Conservation (phyloP, 2,329 filamentous ascomycete species). For the Paraphoma chrysanthemicola region DNA sequence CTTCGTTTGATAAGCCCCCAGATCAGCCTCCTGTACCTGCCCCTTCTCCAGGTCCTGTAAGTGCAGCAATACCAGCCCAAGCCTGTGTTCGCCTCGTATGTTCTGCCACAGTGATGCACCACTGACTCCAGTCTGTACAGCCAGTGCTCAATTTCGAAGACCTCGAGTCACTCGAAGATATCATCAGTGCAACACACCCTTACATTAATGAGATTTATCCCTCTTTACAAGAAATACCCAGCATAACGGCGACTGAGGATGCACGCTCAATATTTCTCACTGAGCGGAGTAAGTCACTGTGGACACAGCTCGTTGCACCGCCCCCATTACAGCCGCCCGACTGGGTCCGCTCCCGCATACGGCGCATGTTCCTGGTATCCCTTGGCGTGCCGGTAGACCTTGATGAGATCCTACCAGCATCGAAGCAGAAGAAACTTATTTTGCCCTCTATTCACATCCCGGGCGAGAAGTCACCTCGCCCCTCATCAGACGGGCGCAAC, state of each 20-base stretch:
- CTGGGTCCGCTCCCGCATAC: constrained; percentile 95
- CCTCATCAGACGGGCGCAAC: constrained; percentile 48
- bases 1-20: constrained; percentile 49
- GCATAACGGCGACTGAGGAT: constrained; percentile 45
- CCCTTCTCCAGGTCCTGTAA: constrained; percentile 57
- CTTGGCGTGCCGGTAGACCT: constrained; percentile 95
- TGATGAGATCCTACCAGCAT: constrained; percentile 95
- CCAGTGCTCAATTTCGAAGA: constrained; percentile 72
- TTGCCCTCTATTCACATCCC: constrained; percentile 74
- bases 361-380: constrained; percentile 92
- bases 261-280: constrained; percentile 66
- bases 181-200: constrained; percentile 66
- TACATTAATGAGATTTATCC: constrained; percentile 69
- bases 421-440: constrained; percentile 97
- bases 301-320: constrained; percentile 94
- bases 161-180: constrained; percentile 64
- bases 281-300: constrained; percentile 85
- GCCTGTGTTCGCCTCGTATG: constrained; percentile 42
- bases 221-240: constrained; percentile 51
- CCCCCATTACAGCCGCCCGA: constrained; percentile 94
- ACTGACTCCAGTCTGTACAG: constrained; percentile 52
- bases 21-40: constrained; percentile 49
- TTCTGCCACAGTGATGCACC: constrained; percentile 31
- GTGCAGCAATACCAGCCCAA: constrained; percentile 47
- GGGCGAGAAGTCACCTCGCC: constrained; percentile 46